Percentiles rank a stretch among this genome's conserved stretches.
Evolutionary conservation across 2,329 filamentous ascomycete genomes (phyloP).

Genomic region (Apiospora aurea): DNA sequence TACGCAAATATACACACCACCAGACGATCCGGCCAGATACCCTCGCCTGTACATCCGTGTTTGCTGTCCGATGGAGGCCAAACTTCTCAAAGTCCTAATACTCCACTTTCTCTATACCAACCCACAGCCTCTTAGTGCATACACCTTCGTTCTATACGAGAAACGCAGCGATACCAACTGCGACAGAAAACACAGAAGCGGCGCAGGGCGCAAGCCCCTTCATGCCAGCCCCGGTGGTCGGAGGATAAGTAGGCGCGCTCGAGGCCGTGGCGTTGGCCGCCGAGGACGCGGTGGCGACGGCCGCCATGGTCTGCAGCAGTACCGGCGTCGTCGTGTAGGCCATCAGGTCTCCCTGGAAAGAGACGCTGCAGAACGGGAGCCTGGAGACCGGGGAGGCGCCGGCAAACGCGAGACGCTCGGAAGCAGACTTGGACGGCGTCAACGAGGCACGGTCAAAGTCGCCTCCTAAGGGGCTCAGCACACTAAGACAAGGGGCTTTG

Average conservation of each 20-base stretch:
- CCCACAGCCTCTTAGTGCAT: too few species aligned
- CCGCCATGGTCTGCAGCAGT: conserved; percentile 38
- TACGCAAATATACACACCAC: too few species aligned
- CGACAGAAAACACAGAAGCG: not conserved
- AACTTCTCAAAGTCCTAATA: too few species aligned
- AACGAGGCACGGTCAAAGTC: conserved; percentile 37
- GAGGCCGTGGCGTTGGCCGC: conserved; percentile 6
- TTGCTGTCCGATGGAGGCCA: not conserved
- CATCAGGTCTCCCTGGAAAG: conserved; percentile 34
- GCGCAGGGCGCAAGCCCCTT: not conserved
- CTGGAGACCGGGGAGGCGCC: conserved; percentile 35
- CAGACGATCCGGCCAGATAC: too few species aligned
- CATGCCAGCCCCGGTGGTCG: not conserved
- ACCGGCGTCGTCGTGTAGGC: conserved; percentile 39
- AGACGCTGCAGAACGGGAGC: conserved; percentile 38
- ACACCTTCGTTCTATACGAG: not conserved
- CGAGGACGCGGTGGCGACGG: conserved; percentile 30
- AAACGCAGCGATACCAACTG: conserved; percentile 8
- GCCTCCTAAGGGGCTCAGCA: conserved; percentile 34
- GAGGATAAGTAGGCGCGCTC: not conserved
- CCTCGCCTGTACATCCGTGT: not conserved
- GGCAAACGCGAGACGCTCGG: conserved; percentile 39
- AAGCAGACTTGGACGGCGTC: conserved; percentile 33
- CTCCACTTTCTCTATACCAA: too few species aligned
- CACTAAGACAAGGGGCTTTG: conserved; percentile 29